These are phyloP conservation scores for Rhexocercosporidium sp. DNA, from an alignment of 2,329 filamentous ascomycete genomes.

Conservation along the genomic window DNA sequence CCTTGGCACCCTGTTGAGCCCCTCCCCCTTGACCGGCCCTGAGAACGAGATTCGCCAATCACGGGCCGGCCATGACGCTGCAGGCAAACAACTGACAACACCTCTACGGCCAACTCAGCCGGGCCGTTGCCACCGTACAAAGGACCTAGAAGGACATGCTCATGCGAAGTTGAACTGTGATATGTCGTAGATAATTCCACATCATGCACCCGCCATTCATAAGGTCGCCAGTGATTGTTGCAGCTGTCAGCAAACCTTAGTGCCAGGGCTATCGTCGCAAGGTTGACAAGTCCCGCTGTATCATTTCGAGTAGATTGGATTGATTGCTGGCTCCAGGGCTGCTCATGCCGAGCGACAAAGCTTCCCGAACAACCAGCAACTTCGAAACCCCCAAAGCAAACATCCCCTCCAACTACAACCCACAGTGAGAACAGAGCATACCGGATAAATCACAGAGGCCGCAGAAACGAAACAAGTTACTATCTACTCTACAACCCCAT, in stretches of 20 bases:
- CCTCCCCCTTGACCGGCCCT: constrained; percentile 20
- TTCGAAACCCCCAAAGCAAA: constrained; percentile 17
- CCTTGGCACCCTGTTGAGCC: constrained; percentile 8
- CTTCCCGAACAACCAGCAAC: constrained; percentile 13
- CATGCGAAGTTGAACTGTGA: constrained; percentile 2
- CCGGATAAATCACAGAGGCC: constrained; percentile 2
- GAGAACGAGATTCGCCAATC: constrained; percentile 27
- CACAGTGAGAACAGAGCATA: neutral
- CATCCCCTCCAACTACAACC: constrained; percentile 17
- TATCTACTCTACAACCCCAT: neutral
- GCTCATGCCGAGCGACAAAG: constrained; percentile 20
- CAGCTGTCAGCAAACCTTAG: constrained; percentile 5
- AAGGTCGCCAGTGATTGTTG: constrained; percentile 11
- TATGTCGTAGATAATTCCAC: neutral
- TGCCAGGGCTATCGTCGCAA: constrained; percentile 1
- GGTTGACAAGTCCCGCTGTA: constrained; percentile 17
- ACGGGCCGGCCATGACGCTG: constrained; percentile 22
- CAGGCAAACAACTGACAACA: constrained; percentile 20
- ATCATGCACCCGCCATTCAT: constrained; percentile 14
- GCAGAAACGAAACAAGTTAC: constrained; percentile 9
- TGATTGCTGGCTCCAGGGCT: neutral
- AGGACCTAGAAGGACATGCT: neutral
- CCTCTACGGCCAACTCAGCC: constrained; percentile 18
- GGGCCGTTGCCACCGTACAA: constrained; percentile 13
- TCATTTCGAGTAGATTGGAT: constrained; percentile 31